Percentiles rank a stretch among this genome's conserved stretches.
These are phyloP conservation scores for Andrographis paniculata DNA, from an alignment of 305 asterid species.

Conservation along the genomic window DNA sequence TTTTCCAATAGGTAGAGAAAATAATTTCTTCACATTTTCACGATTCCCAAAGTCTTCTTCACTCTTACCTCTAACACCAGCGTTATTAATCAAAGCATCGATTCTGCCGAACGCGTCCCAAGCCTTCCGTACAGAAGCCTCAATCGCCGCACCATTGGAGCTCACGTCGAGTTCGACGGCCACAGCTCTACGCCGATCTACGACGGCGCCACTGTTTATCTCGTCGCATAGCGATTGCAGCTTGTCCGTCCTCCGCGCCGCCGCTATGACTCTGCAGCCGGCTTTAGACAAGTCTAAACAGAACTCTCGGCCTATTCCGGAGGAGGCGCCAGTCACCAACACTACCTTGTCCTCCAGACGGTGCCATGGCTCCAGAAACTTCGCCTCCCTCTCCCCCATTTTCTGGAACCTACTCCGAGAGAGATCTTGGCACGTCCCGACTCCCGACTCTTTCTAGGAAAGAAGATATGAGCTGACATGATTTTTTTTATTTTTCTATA, in stretches of 20 bases:
- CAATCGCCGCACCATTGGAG: constrained; percentile 20
- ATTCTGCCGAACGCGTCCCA: constrained; percentile 35
- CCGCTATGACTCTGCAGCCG: constrained; percentile 44
- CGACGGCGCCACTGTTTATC: constrained; percentile 21
- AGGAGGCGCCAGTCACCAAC: constrained; percentile 44
- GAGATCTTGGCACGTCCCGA: no score
- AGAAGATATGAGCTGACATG: no score
- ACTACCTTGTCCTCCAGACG: constrained; percentile 31
- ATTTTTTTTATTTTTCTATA: no score
- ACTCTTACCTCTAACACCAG: constrained; percentile 30
- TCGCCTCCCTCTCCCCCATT: background rate
- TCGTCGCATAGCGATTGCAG: constrained; percentile 38
- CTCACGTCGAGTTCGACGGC: constrained; percentile 34
- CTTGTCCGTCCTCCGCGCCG: constrained; percentile 37
- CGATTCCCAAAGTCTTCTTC: no score
- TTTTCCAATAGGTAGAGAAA: no score
- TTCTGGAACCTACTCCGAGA: background rate
- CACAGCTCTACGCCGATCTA: constrained; percentile 16
- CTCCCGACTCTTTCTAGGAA: no score
- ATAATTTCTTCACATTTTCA: no score
- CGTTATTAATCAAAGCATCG: constrained; percentile 32
- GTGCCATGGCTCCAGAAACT: constrained; percentile 29
- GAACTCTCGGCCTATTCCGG: constrained; percentile 42
- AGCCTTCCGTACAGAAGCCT: constrained; percentile 28
- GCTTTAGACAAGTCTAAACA: constrained; percentile 35